Evolutionary conservation across 2,329 filamentous ascomycete species (phyloP), one percentile per base, ranked within the genome.

Genomic region (Penicillium sp.): DNA sequence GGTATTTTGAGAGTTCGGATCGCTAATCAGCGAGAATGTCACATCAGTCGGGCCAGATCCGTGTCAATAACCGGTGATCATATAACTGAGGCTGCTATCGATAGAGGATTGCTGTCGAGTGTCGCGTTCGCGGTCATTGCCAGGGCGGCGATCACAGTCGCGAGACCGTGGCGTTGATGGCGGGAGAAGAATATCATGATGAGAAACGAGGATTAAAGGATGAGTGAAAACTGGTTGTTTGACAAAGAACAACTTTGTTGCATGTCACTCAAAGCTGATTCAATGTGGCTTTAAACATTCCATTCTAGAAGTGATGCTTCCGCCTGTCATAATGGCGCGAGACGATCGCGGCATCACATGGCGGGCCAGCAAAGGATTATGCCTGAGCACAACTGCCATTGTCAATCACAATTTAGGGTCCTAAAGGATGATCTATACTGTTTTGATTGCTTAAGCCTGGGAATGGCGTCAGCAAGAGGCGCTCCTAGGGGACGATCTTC

Each of bases 1-100:
- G 6, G 61, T 64, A 47, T 64, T 61, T n/a, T 64, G 61, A 4
- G 61, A 61, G n/a, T 61, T 64, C 3, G 58, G 58, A 24, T 64
- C 54, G 49, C 61, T 64, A 26, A 64, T 64, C 22, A 64, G 47
- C 28, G 58, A 64, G 19, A 64, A 64, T 13, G 58, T 64, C n/a
- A 61, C 58, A 56, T 64, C 61, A 9, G 38, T 26, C n/a, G 61
- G 61, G 6, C 53, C 58, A 4, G 58, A 26, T 10, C 10, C 45
- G 17, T 59, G 30, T 10, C 59, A 53, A 24, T 57, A 62, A 2
- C 62, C 59, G 2, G 33, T 58, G 15, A 64, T 49, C 12, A 57
- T 26, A 49, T 64, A 64, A 24, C 49, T 53, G 13, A 62, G 28
- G 19, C 56, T 56, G 38, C 35, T 12, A 40, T 62, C 60, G 42